phyloP scores from a whole-genome alignment of 108 stramenopile genomes.

The Cyclotella baltica region DNA sequence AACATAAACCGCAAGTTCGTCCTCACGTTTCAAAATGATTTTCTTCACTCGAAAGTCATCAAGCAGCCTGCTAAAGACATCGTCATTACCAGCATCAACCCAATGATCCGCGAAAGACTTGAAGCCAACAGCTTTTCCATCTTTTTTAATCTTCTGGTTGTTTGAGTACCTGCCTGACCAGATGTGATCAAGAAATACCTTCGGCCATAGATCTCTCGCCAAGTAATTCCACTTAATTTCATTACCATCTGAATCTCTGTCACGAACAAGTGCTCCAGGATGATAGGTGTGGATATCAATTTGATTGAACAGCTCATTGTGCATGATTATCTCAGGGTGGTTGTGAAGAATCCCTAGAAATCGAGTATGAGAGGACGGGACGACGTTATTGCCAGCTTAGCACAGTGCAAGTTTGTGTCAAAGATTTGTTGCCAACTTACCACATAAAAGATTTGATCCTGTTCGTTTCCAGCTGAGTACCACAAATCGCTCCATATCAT shows the following conservation, averaged over 20 bases:
- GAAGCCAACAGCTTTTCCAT: slow-evolving; percentile 53
- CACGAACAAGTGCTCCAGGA: slow-evolving; percentile 1
- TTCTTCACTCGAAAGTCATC: slow-evolving; percentile 51
- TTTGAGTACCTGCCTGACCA: slow-evolving; percentile 20
- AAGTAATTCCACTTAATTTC: slow-evolving; percentile 28
- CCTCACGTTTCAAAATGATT: slow-evolving; percentile 42
- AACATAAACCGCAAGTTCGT: slow-evolving; percentile 48
- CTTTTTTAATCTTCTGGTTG: slow-evolving; percentile 12
- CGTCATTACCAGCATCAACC: slow-evolving; percentile 24
- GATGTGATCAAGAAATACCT: slow-evolving; percentile 32
- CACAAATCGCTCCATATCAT: slow-evolving; percentile 33
- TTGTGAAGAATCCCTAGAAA: slow-evolving; percentile 4
- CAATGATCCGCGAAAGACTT: slow-evolving; percentile 60
- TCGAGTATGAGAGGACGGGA: not conserved
- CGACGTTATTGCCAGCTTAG: not conserved
- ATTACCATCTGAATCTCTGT: not conserved
- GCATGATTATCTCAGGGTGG: slow-evolving; percentile 56
- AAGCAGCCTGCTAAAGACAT: slow-evolving; percentile 29
- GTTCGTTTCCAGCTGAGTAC: slow-evolving; percentile 53
- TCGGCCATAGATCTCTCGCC: slow-evolving; percentile 35
- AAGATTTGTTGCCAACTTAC: slow-evolving; percentile 16
- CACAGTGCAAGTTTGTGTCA: not conserved
- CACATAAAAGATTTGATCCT: slow-evolving; percentile 55
- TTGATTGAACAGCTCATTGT: slow-evolving; percentile 59
- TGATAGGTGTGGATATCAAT: slow-evolving; percentile 56